Evolutionary conservation across 345 rosid species (phyloP).

Genomic region (Acer campestre): DNA sequence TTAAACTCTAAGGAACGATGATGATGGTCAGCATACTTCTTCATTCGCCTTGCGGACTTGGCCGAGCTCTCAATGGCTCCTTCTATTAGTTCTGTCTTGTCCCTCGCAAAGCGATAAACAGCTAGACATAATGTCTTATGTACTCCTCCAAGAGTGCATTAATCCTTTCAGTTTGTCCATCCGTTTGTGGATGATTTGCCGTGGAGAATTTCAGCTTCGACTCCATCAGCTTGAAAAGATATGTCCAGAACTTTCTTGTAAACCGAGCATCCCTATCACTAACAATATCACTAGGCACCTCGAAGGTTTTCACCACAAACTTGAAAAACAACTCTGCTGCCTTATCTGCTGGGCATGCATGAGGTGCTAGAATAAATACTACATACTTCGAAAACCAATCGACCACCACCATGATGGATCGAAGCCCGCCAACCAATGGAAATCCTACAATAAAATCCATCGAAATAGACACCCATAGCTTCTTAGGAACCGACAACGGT

Average conservation of each 20-base stretch:
- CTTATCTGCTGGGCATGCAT: not conserved
- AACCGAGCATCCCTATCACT: too few relatives aligned
- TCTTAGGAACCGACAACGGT: not conserved
- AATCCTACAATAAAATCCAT: not conserved
- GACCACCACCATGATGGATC: not conserved
- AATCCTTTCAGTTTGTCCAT: too few relatives aligned
- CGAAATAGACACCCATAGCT: too few relatives aligned
- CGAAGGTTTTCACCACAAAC: too few relatives aligned
- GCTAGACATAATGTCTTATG: not conserved
- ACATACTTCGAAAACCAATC: not conserved
- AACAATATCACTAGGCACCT: too few relatives aligned
- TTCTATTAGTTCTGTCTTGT: not conserved
- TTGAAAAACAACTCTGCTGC: too few relatives aligned
- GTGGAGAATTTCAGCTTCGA: too few relatives aligned
- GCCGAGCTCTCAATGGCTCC: not conserved
- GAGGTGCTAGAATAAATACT: not conserved
- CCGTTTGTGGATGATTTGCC: too few relatives aligned
- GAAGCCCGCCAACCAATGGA: not conserved
- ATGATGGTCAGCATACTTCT: too few relatives aligned
- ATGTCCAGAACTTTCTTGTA: not conserved
- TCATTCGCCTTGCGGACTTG: not conserved
- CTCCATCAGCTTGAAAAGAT: too few relatives aligned
- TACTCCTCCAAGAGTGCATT: too few relatives aligned
- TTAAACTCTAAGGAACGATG: too few relatives aligned
- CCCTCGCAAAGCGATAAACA: not conserved